phyloP scores from a whole-genome alignment of 148 eudicot genomes.

The Rhododendron simsii region DNA sequence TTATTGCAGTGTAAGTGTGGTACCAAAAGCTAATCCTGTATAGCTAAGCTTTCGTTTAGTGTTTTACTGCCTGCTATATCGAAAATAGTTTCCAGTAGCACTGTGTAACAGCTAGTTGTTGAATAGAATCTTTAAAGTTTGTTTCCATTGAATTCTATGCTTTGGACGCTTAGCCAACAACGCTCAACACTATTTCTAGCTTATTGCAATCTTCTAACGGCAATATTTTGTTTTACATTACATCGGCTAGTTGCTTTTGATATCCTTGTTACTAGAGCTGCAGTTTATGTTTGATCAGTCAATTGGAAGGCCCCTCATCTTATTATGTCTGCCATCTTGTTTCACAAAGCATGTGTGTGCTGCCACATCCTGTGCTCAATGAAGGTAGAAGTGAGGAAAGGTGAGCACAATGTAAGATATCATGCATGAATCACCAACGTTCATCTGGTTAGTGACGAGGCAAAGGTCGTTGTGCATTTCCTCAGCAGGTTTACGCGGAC shows the following conservation, averaged over 20 bases:
- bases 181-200: no score
- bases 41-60: not conserved
- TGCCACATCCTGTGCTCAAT: not conserved
- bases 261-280: not conserved
- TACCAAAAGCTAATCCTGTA: not conserved
- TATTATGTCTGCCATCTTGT: not conserved
- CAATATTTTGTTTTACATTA: not conserved
- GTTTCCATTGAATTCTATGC: not conserved
- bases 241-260: not conserved
- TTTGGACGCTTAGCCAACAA: not conserved
- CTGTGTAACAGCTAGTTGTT: not conserved
- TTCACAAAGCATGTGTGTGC: not conserved
- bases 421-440: not conserved
- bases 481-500: not conserved
- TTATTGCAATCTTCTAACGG: not conserved
- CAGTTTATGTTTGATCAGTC: not conserved
- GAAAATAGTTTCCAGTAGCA: not conserved
- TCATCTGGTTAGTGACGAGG: not conserved
- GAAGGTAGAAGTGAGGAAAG: not conserved
- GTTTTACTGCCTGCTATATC: not conserved
- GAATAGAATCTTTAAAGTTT: not conserved
- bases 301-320: not conserved
- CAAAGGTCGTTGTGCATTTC: not conserved
- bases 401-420: not conserved
- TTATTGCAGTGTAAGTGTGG: not conserved